Base-by-base conservation (phyloP, 352 stramenopile genomes). In the Phytophthora litchii region DNA sequence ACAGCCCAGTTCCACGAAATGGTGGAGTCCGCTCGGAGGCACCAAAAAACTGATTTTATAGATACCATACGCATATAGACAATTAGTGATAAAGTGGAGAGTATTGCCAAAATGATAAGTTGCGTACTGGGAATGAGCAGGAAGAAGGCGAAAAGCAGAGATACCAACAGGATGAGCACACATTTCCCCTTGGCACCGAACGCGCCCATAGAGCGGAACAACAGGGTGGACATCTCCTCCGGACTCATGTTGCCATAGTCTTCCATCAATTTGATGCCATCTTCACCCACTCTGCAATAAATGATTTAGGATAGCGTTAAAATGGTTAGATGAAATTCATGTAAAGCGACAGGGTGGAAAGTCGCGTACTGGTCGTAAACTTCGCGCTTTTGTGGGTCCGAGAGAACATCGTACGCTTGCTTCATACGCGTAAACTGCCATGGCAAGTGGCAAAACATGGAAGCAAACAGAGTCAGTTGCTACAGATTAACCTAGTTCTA, bases 361-460 rank as follows among this genome's bases (percentile, higher is more conserved):
- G 5, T 14, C 20, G 59, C 76, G 37, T 67, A 89, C 75, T 87
- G 78, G 64, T 92, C 85, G 58, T 93, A 94, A 48, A 94, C 63
- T 38, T 92, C 78, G 8, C 84, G 78, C 67, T 93, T 92, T 54
- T 93, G 76, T 20, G 87, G 80, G 72, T 98, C 92, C 4, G 72
- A 86, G 23, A 98, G 77, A 27, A 97, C 80, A 64, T 98, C 93
- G 67, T 98, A 98, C 16, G 95, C 95, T 54, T 93, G 54, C 57
- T 97, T 96, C 65, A 98, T 92, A 32, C 78, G 73, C 31, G 87
- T 95, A 67, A 98, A 98, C 54, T 34, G 29, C 1, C 10, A 34
- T 34, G 29, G 29, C 29, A 34, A 34, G 29, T 34, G 29, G 29
- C 2, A 34, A 34, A 34, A 12, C 10, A 7, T 34, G 29, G 29